Evolutionary conservation across 805 yeast species (phyloP).

Genomic region (Cyberlindnera meyerae): DNA sequence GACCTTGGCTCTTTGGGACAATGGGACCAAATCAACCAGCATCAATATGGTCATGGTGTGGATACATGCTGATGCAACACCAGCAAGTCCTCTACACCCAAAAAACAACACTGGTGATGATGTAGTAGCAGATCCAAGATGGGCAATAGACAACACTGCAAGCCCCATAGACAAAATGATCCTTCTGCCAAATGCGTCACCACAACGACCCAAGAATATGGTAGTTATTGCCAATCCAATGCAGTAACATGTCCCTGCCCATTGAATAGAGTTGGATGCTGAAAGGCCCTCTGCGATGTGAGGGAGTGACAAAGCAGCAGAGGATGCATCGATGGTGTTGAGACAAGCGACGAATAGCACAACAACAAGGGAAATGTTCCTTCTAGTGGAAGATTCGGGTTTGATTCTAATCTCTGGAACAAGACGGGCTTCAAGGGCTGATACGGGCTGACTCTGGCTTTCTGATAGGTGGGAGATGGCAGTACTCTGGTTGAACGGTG

Average conservation of each 20-base stretch:
- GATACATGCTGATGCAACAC: constrained; percentile 53
- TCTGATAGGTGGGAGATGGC: too few relatives aligned
- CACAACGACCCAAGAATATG: constrained; percentile 47
- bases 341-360: constrained; percentile 3
- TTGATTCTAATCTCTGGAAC: constrained; percentile 2
- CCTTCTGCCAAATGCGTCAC: constrained; percentile 54
- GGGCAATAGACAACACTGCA: constrained; percentile 37
- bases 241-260: constrained; percentile 55
- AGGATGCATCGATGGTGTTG: constrained; percentile 11
- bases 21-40: constrained; percentile 47
- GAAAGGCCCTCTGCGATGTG: constrained; percentile 40
- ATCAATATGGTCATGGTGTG: constrained; percentile 46
- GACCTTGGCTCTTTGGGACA: constrained; percentile 46
- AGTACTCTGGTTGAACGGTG: too few relatives aligned
- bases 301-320: constrained; percentile 34
- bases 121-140: constrained; percentile 44
- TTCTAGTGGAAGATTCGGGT: not conserved
- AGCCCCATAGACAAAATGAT: constrained; percentile 36
- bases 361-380: not conserved
- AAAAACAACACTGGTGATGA: constrained; percentile 42
- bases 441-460: constrained; percentile 1
- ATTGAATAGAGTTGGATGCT: constrained; percentile 44
- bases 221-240: constrained; percentile 50
- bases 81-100: constrained; percentile 49
- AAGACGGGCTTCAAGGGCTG: constrained; percentile 8